Percentiles rank a stretch among this genome's conserved stretches.
phyloP scores from a whole-genome alignment of 2,329 filamentous ascomycete species.

The Alternaria novae-zelandiae region DNA sequence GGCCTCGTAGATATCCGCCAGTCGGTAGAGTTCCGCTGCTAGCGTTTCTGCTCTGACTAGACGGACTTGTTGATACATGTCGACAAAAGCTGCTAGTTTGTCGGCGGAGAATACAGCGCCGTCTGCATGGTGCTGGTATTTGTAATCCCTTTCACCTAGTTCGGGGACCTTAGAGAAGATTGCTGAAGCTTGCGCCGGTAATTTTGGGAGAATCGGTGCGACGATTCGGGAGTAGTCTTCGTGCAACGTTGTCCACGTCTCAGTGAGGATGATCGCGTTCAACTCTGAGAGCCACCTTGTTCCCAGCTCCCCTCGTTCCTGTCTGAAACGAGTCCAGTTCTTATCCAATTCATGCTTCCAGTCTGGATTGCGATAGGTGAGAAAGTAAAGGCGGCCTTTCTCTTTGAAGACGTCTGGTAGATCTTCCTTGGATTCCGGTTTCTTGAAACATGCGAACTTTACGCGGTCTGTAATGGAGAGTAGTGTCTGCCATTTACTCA shows the following conservation, averaged over 20 bases:
- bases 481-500: neutral
- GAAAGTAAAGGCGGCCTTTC: neutral
- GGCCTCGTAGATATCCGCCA: conserved; percentile 12
- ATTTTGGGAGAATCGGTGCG: neutral
- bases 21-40: conserved; percentile 1
- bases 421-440: neutral
- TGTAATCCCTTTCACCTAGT: neutral
- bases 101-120: neutral
- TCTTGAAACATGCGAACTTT: neutral
- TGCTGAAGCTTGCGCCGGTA: neutral
- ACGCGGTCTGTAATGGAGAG: conserved; percentile 1
- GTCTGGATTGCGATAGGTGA: neutral
- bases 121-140: neutral
- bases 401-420: neutral
- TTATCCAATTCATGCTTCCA: neutral
- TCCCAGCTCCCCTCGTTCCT: neutral
- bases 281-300: neutral
- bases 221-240: neutral
- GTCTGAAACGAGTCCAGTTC: neutral
- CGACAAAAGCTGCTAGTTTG: conserved; percentile 1
- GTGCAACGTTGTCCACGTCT: neutral
- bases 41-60: conserved; percentile 9
- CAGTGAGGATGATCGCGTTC: neutral
- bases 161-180: neutral
- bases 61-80: conserved; percentile 1